Conservation (phyloP, 306 rosid genomes). For the Comarum palustre region DNA sequence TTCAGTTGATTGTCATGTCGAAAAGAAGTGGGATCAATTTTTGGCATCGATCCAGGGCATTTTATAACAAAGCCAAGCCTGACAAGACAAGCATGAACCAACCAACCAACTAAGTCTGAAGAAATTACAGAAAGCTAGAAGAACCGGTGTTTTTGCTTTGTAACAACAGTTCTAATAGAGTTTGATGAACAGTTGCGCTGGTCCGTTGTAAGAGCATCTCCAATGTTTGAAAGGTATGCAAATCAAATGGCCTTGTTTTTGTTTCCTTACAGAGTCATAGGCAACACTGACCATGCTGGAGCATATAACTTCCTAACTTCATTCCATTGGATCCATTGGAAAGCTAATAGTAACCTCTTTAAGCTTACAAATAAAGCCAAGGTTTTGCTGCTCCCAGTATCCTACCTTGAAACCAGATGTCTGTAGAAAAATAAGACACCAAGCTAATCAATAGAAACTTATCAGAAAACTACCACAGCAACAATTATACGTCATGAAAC, state of each 20-base stretch:
- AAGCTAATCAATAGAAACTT: background rate
- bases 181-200: background rate
- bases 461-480: background rate
- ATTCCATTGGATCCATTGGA: background rate
- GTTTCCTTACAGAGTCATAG: background rate
- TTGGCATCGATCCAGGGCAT: background rate
- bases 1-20: conserved; percentile 27
- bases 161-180: background rate
- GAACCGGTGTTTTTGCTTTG: background rate
- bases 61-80: background rate
- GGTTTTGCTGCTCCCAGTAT: background rate
- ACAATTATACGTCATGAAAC: background rate
- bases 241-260: background rate
- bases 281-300: background rate
- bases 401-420: background rate
- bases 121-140: background rate
- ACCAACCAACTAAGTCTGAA: background rate
- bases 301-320: background rate
- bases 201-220: background rate
- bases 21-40: background rate
- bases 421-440: background rate
- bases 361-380: background rate
- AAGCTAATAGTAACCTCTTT: background rate
- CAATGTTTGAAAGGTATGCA: background rate
- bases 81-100: background rate